Conservation (phyloP, 2,329 filamentous ascomycete genomes). For the Colletotrichum sp. region DNA sequence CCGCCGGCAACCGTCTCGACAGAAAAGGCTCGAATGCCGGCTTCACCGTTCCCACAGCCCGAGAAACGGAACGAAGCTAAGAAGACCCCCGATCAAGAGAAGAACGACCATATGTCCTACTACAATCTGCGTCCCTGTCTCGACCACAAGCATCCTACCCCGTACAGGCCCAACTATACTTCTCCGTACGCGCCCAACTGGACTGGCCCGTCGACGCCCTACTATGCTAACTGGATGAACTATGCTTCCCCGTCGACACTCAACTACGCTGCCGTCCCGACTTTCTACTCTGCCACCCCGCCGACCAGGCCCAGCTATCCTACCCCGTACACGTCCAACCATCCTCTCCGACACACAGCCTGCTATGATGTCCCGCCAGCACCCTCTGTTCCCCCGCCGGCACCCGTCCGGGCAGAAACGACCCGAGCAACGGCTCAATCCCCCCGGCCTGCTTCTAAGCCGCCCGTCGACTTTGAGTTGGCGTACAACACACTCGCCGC, state of each 20-base stretch:
- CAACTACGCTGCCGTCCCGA: no score
- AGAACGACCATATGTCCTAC: background rate
- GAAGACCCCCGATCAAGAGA: background rate
- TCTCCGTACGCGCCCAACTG: background rate
- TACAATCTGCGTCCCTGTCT: background rate
- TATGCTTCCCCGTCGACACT: no score
- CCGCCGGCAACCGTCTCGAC: background rate
- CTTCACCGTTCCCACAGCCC: background rate
- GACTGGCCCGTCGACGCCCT: no score
- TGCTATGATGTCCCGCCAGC: no score
- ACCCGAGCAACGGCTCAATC: background rate
- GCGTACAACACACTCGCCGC: background rate
- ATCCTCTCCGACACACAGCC: no score
- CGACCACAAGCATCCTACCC: background rate
- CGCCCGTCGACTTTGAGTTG: background rate
- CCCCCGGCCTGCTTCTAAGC: background rate
- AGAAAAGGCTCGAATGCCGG: background rate
- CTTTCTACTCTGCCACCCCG: no score
- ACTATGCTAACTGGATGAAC: no score
- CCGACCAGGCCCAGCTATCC: background rate
- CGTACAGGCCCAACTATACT: background rate
- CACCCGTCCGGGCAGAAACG: background rate
- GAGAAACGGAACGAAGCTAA: background rate
- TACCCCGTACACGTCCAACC: background rate
- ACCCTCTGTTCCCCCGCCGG: background rate